Base-by-base conservation (phyloP, 1,284 basidiomycete species). In the Moniliella sp. region DNA sequence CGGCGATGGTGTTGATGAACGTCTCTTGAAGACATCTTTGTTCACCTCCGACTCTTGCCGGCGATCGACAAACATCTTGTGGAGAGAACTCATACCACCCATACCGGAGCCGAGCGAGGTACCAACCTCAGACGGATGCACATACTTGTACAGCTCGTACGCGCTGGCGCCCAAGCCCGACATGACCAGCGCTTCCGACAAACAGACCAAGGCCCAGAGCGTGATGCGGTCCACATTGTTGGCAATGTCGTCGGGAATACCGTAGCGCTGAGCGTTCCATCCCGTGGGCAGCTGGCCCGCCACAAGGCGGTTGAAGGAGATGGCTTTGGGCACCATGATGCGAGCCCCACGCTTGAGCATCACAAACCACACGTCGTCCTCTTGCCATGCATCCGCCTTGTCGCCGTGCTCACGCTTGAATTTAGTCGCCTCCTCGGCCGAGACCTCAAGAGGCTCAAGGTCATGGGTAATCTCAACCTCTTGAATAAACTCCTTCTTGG, bases 271-370 rank as follows among this genome's bases (percentile, higher is more conserved):
- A 41, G 86, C 86, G 46, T 81, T 69, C 86, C 88, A 97, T 12
- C 91, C 91, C 21, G 86, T 88, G 5, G 91, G 88, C 37, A 97
- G 71, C 62, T 97, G 88, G 37, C 86, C 88, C 35, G 80, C 86
- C 36, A 94, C 88, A 31, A 79, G 73, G 36, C 88, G 79, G 61
- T 76, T 81, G 69, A 97, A 97, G 51, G 71, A 73, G 70, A 94
- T 76, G 2, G 88, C 78, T 67, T 97, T 97, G 39, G 88, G 88
- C 30, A 94, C 75, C 46, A 78, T 71, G 48, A 97, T 69, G 35
- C 83, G 76, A 8, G 88, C 84, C 35, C 88, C 91, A 67, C 86
- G 91, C 75, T 94, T 94, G 70, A 97, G 77, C 65, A 93, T 91
- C 55, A 86, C 83, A 50, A 80, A 83, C 79, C 79, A 93, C 31